Percentiles rank a stretch among this genome's conserved stretches.
phyloP scores from a whole-genome alignment of 805 yeast genomes.

The Metschnikowia drakensbergensis region DNA sequence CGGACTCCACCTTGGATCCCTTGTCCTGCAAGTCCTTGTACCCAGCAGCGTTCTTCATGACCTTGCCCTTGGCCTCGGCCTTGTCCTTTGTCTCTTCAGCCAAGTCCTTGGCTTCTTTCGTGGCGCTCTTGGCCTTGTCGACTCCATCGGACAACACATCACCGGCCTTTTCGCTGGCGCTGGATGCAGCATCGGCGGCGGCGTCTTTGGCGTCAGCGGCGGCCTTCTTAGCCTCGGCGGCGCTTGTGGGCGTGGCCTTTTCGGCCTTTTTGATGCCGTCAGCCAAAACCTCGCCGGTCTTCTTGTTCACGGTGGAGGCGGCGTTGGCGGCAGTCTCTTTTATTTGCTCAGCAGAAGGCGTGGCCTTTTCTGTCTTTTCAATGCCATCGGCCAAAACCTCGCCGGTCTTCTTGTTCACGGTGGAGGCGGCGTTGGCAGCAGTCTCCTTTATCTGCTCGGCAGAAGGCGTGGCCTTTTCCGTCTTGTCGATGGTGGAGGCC shows the following conservation, averaged over 20 bases:
- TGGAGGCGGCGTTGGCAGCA: constrained; percentile 15
- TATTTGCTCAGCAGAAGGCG: constrained; percentile 19
- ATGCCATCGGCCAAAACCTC: constrained; percentile 32
- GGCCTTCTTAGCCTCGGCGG: constrained; percentile 9
- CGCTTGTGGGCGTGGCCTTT: constrained; percentile 9
- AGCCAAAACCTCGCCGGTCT: constrained; percentile 31
- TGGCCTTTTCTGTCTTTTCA: constrained; percentile 22
- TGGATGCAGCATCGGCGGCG: constrained; percentile 3
- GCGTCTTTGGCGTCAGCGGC: constrained; percentile 4
- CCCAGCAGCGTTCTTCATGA: constrained; percentile 29
- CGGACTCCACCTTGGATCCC: constrained; percentile 39
- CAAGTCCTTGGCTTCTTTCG: constrained; percentile 11
- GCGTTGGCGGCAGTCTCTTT: constrained; percentile 22
- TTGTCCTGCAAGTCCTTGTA: constrained; percentile 41
- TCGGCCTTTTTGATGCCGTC: constrained; percentile 30
- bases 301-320: constrained; percentile 23
- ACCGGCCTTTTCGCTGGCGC: constrained; percentile 24
- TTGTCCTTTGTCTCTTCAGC: constrained; percentile 9
- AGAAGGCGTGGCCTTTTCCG: constrained; percentile 24
- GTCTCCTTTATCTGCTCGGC: constrained; percentile 22
- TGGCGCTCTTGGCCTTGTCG: constrained; percentile 17
- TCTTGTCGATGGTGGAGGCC: constrained; percentile 39
- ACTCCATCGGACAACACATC: constrained; percentile 32
- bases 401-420: constrained; percentile 30
- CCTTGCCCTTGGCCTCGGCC: constrained; percentile 21